Evolutionary conservation across 2,329 filamentous ascomycete species (phyloP).

Genomic region (Pyricularia pennisetigena): DNA sequence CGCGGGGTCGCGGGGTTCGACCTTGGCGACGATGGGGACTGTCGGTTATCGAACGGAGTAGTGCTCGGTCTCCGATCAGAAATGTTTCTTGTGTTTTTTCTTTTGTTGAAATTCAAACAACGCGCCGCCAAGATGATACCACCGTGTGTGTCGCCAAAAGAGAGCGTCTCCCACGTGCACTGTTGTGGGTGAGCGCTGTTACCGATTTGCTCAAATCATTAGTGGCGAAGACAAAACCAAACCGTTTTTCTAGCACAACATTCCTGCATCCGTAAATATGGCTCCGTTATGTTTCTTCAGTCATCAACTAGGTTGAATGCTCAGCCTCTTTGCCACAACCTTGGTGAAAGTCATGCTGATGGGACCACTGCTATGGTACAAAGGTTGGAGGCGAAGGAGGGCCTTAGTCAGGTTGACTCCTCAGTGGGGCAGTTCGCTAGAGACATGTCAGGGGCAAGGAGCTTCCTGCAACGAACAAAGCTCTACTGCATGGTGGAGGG

Average conservation of each 20-base stretch:
- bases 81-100: neutral
- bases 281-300: neutral
- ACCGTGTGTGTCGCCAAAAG: neutral
- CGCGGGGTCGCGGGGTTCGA: neutral
- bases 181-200: neutral
- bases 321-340: neutral
- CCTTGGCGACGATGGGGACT: neutral
- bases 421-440: too few relatives aligned
- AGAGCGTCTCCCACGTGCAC: neutral
- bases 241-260: neutral
- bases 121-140: neutral
- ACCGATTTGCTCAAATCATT: neutral
- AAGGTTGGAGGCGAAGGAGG: too few relatives aligned
- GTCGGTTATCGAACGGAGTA: neutral
- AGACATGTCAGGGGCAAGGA: too few relatives aligned
- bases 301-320: neutral
- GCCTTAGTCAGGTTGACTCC: too few relatives aligned
- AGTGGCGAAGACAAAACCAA: neutral
- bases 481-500: too few relatives aligned
- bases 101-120: neutral
- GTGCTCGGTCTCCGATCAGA: neutral
- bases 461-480: too few relatives aligned
- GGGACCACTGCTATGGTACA: too few relatives aligned
- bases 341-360: neutral
- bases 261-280: neutral